These are phyloP conservation scores for Camelina hispida DNA, from an alignment of 345 rosid genomes.

Conservation along the genomic window DNA sequence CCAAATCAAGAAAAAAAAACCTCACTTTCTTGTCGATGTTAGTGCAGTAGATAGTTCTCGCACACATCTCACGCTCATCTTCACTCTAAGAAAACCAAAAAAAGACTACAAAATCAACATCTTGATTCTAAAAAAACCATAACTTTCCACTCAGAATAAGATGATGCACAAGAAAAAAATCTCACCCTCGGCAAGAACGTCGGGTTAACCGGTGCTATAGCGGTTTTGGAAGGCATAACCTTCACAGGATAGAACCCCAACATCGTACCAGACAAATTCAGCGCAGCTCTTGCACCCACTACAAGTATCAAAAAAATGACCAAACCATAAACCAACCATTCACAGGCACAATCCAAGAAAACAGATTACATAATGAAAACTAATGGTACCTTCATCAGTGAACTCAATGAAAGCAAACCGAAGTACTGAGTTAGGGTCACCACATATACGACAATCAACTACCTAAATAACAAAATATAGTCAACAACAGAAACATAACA, in stretches of 20 bases:
- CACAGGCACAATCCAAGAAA: not conserved
- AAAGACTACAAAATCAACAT: slow-evolving; percentile 15
- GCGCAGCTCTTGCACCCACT: slow-evolving; percentile 78
- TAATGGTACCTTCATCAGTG: slow-evolving; percentile 76
- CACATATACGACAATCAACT: slow-evolving; percentile 94
- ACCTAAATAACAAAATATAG: slow-evolving; percentile 50
- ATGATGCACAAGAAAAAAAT: not conserved
- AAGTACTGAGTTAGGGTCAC: slow-evolving; percentile 92
- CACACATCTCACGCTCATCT: slow-evolving; percentile 95
- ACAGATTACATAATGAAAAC: slow-evolving; percentile 8
- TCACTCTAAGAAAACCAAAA: slow-evolving; percentile 55
- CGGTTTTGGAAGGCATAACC: slow-evolving; percentile 94
- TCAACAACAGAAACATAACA: slow-evolving; percentile 6
- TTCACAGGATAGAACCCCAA: slow-evolving; percentile 89
- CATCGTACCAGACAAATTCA: slow-evolving; percentile 80
- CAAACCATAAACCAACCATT: slow-evolving; percentile 13
- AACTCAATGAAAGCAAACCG: slow-evolving; percentile 98
- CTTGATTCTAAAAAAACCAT: slow-evolving; percentile 14
- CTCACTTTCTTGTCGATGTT: slow-evolving; percentile 91
- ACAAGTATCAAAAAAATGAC: slow-evolving; percentile 33
- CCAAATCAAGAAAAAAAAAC: not conserved
- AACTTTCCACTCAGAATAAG: slow-evolving; percentile 12
- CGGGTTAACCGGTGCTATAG: slow-evolving; percentile 96
- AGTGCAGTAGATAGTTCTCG: slow-evolving; percentile 91
- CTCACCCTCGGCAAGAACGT: slow-evolving; percentile 90